Percentiles rank a stretch among this genome's conserved stretches.
These are phyloP conservation scores for Crepidotus variabilis DNA, from an alignment of 768 basidiomycete genomes.

Conservation along the genomic window DNA sequence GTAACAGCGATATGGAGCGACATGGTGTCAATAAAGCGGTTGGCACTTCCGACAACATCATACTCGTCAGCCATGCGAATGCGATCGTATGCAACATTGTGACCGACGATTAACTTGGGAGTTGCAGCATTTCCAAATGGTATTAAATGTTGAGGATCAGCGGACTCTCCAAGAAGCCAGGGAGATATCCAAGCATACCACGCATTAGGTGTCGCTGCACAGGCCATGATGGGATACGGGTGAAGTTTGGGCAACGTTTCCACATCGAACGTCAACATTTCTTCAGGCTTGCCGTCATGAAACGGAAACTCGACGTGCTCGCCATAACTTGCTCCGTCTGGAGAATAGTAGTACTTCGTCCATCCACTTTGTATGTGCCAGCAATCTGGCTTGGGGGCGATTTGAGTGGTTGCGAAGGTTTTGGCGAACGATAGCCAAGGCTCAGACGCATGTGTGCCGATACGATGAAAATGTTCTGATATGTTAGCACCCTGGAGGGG, in stretches of 20 bases:
- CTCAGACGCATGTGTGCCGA: conserved; percentile 65
- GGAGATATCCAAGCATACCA: conserved; percentile 99
- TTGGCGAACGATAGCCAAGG: conserved; percentile 77
- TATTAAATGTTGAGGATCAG: conserved; percentile 62
- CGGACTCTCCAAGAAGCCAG: conserved; percentile 70
- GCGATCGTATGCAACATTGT: conserved; percentile 94
- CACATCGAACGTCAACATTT: conserved; percentile 87
- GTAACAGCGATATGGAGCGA: conserved; percentile 90
- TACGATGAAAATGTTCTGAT: conserved; percentile 83
- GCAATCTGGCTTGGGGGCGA: conserved; percentile 57
- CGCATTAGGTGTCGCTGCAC: conserved; percentile 73
- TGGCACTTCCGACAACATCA: conserved; percentile 55
- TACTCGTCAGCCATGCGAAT: conserved; percentile 85
- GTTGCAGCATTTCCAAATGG: conserved; percentile 56
- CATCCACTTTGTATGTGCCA: conserved; percentile 70
- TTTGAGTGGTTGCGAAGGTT: conserved; percentile 41
- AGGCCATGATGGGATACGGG: conserved; percentile 84
- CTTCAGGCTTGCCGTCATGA: conserved; percentile 60
- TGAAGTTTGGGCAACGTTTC: conserved; percentile 87
- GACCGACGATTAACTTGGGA: conserved; percentile 78
- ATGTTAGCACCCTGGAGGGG: conserved; percentile 77
- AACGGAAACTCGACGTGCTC: conserved; percentile 68
- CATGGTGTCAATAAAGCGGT: conserved; percentile 92
- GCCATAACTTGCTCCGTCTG: conserved; percentile 75
- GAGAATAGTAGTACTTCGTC: conserved; percentile 74